Percentiles rank a stretch among this genome's conserved stretches.
Conservation (phyloP, 257 asterid species). For the Verbena officinalis region DNA sequence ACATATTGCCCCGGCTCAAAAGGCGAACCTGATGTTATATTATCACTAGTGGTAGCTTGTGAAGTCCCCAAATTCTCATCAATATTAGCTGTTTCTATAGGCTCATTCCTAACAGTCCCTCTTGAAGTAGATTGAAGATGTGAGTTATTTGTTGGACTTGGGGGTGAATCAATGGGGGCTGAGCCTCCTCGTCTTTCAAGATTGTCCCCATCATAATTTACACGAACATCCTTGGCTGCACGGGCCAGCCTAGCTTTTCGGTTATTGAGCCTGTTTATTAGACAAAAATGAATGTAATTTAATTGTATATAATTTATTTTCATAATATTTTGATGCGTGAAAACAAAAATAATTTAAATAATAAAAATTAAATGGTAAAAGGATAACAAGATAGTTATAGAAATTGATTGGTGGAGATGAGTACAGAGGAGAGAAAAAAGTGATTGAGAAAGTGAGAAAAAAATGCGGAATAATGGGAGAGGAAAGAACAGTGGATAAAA, state of each 20-base stretch:
- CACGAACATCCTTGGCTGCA: constrained; percentile 77
- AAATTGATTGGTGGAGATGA: no score
- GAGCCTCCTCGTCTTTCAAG: constrained; percentile 56
- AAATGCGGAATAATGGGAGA: no score
- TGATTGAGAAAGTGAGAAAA: no score
- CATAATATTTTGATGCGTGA: no score
- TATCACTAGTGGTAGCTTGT: constrained; percentile 34
- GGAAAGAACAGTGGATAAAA: no score
- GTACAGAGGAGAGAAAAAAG: no score
- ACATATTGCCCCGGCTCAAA: constrained; percentile 66
- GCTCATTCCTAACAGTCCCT: constrained; percentile 46
- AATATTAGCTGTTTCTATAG: constrained; percentile 35
- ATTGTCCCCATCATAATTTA: constrained; percentile 59
- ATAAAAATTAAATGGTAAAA: no score
- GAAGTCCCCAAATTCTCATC: constrained; percentile 45
- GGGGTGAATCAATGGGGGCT: constrained; percentile 53
- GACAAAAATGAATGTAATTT: constrained; percentile 5
- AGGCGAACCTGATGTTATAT: constrained; percentile 29
- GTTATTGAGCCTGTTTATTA: constrained; percentile 79
- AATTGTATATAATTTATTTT: not conserved
- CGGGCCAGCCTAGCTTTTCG: constrained; percentile 98
- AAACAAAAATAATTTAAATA: no score
- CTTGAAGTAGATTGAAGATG: constrained; percentile 42
- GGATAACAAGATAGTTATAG: no score
- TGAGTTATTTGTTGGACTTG: constrained; percentile 53